A percentile compares a stretch with the other conserved stretches of the same genome.
phyloP scores from a whole-genome alignment of 1,284 basidiomycete genomes.

The Boletellus deceptivus region DNA sequence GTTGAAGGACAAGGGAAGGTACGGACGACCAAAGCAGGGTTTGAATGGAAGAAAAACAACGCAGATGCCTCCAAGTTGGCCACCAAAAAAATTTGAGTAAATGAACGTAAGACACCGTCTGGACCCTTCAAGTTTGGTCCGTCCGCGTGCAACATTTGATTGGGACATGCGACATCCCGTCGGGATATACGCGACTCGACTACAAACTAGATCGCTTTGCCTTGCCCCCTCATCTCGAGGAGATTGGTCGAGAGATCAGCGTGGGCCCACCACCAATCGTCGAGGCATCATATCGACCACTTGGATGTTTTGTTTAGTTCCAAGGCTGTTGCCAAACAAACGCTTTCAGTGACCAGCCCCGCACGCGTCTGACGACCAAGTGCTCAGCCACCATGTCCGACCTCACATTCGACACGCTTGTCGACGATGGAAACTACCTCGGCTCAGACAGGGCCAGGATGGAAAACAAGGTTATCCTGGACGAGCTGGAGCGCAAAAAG shows the following conservation, averaged over 20 bases:
- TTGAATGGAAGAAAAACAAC: constrained; percentile 2
- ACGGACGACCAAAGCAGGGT: constrained; percentile 3
- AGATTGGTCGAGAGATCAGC: too few species aligned
- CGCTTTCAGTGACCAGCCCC: constrained; percentile 12
- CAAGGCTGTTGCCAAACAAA: constrained; percentile 36
- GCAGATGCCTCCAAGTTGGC: background rate
- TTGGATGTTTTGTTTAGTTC: constrained; percentile 31
- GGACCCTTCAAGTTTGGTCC: background rate
- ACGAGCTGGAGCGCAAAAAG: constrained; percentile 95
- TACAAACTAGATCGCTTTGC: background rate
- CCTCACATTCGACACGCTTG: constrained; percentile 68
- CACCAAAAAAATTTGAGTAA: constrained; percentile 15
- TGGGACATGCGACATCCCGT: too few species aligned
- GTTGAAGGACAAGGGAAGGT: constrained; percentile 9
- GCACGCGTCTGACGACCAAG: constrained; percentile 3
- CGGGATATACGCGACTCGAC: background rate
- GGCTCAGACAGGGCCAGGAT: constrained; percentile 68
- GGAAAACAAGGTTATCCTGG: constrained; percentile 81
- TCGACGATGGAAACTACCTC: constrained; percentile 72
- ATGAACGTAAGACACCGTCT: constrained; percentile 26
- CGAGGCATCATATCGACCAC: constrained; percentile 2
- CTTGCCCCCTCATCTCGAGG: too few species aligned
- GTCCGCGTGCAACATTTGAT: constrained; percentile 6
- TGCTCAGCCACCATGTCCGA: constrained; percentile 51
- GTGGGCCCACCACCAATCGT: background rate